phyloP scores from a whole-genome alignment of 2,329 filamentous ascomycete species.

The Ceratocystis huliohia region DNA sequence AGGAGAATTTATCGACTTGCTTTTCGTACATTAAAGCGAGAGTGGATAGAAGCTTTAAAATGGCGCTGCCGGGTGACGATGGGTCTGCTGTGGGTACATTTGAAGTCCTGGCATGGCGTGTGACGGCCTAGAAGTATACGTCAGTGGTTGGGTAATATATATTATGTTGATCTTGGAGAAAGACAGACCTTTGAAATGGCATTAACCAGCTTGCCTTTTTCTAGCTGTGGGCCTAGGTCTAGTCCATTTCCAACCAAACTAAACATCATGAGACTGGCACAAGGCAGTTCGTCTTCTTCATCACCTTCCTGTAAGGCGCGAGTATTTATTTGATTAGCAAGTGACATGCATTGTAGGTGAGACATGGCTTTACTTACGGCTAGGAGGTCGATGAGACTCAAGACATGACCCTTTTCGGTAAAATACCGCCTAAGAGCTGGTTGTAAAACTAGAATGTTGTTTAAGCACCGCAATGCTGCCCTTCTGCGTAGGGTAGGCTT shows the following conservation, averaged over 20 bases:
- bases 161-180: background rate
- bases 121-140: conserved; percentile 19
- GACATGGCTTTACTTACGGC: conserved; percentile 8
- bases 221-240: conserved; percentile 34
- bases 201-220: conserved; percentile 22
- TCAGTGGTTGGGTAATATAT: background rate
- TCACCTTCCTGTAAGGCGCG: conserved; percentile 17
- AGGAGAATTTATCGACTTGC: conserved; percentile 22
- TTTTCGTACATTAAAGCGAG: conserved; percentile 22
- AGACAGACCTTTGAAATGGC: conserved; percentile 21
- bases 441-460: conserved; percentile 22
- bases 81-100: conserved; percentile 21
- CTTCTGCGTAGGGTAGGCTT: conserved; percentile 15
- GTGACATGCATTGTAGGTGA: background rate
- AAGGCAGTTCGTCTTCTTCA: conserved; percentile 21
- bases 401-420: conserved; percentile 19
- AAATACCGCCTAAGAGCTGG: conserved; percentile 21
- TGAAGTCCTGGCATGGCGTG: conserved; percentile 21
- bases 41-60: conserved; percentile 23
- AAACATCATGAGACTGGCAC: conserved; percentile 22
- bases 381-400: conserved; percentile 19
- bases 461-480: conserved; percentile 18
- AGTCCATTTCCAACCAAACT: conserved; percentile 20
- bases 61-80: conserved; percentile 22
- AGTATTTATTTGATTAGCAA: background rate